These are phyloP conservation scores for Cucurbita moschata DNA, from an alignment of 306 rosid genomes.

Conservation along the genomic window DNA sequence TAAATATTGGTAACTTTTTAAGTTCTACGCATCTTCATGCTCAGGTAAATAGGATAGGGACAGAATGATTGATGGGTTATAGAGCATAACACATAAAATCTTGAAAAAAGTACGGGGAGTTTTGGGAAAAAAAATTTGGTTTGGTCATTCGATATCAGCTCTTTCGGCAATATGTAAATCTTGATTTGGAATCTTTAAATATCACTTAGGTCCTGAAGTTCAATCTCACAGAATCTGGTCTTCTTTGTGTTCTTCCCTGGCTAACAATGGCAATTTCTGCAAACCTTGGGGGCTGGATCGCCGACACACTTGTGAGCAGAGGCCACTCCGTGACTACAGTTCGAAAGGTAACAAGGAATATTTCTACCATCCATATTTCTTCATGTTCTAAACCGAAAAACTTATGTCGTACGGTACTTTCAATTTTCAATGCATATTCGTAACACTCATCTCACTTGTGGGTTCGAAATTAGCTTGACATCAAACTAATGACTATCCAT, in stretches of 20 bases:
- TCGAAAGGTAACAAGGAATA: slow-evolving; percentile 60
- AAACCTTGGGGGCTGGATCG: slow-evolving; percentile 95
- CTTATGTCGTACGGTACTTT: neutral
- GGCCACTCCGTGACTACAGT: slow-evolving; percentile 75
- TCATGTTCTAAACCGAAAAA: neutral
- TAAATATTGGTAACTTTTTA: no score
- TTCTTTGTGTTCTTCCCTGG: slow-evolving; percentile 86
- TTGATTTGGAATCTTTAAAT: slow-evolving; percentile 7
- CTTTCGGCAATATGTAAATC: neutral
- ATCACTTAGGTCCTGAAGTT: slow-evolving; percentile 83
- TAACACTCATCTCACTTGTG: neutral
- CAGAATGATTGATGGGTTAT: no score
- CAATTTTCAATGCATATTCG: neutral
- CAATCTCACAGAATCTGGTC: slow-evolving; percentile 92
- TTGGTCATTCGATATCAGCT: no score
- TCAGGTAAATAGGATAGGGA: no score
- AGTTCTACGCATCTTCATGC: no score
- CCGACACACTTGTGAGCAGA: slow-evolving; percentile 84
- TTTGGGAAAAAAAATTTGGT: no score
- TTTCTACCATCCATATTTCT: neutral
- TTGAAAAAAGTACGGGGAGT: no score
- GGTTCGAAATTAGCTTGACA: neutral
- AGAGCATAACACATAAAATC: no score
- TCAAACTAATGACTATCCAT: neutral
- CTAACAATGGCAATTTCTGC: slow-evolving; percentile 93